Evolutionary conservation across 306 rosid genomes (phyloP).

Genomic region (Gleditsia sinensis): DNA sequence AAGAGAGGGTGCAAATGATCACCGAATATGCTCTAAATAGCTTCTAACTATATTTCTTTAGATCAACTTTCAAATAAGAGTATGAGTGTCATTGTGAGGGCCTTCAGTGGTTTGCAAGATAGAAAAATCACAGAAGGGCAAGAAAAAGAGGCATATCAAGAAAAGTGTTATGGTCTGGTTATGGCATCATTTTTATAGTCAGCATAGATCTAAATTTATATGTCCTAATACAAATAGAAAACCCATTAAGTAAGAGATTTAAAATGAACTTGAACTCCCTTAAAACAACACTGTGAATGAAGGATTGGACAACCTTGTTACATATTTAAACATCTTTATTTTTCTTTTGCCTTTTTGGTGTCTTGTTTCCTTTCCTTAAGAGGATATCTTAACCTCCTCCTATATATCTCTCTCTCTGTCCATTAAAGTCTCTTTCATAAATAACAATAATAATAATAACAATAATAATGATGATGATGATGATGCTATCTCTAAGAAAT

Average conservation of each 20-base stretch:
- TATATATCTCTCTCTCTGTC: no score
- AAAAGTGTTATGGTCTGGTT: not conserved
- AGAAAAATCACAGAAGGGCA: not conserved
- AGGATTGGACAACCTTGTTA: no score
- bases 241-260: not conserved
- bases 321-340: no score
- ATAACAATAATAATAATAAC: no score
- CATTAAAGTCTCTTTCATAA: no score
- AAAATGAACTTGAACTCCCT: not conserved
- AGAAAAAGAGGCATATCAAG: no score
- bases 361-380: no score
- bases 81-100: not conserved
- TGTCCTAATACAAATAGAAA: constrained; percentile 21
- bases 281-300: not conserved
- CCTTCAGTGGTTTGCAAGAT: not conserved
- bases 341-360: no score
- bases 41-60: not conserved
- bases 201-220: not conserved
- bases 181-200: not conserved
- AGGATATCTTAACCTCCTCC: no score
- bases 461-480: not conserved
- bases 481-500: constrained; percentile 8
- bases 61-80: not conserved
- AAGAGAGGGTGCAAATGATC: not conserved
- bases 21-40: not conserved